Evolutionary conservation across 441 rosid species (phyloP), one percentile per base, ranked within the genome.

Genomic region (Bruguiera hainesii): DNA sequence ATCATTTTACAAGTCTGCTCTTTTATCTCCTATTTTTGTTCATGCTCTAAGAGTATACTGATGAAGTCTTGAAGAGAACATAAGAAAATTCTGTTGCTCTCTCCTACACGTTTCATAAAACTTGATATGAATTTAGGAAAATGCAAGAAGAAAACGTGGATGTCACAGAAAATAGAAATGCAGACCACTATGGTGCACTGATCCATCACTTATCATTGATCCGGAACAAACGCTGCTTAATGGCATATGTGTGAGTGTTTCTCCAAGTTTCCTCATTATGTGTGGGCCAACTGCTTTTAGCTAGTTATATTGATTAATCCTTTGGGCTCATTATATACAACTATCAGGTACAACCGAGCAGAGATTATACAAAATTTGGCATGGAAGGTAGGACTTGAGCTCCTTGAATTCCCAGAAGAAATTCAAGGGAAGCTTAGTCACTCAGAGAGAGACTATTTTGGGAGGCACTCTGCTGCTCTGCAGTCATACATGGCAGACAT

Each of bases 201-300:
- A 75, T 83, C 57, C 97, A 93, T 73, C 97, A 93, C 80, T 87
- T 93, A 72, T 74, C 98, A 73, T 76, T 91, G 74, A 76, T 76
- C 79, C 90, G 95, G 30, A 89, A 89, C 79, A 93, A 93, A 67
- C 93, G 96, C 60, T 93, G 97, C 85, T 81, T 93, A 72, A 85
- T 88, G 97, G 96, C 96, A 16, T 93, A 93, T 64, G 78, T 84
- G 96, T 93, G 73, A 71, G 84, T 33, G 61, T 52, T 66, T 64
- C 57, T 53, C 65, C 4, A 33, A 11, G 63, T 31, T 58, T 30
- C 1, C 60, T 67, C 30, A 20, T 39, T 50, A 53, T 53, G 46
- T 52, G 42, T 49, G 58, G 30, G 59, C 64, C 57, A 59, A 13
- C 33, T 57, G 46, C 35, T 75, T 70, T 49, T 62, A 13, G 59